These are phyloP conservation scores for Sugiyamaella marilandica DNA, from an alignment of 805 yeast species.

Conservation along the genomic window DNA sequence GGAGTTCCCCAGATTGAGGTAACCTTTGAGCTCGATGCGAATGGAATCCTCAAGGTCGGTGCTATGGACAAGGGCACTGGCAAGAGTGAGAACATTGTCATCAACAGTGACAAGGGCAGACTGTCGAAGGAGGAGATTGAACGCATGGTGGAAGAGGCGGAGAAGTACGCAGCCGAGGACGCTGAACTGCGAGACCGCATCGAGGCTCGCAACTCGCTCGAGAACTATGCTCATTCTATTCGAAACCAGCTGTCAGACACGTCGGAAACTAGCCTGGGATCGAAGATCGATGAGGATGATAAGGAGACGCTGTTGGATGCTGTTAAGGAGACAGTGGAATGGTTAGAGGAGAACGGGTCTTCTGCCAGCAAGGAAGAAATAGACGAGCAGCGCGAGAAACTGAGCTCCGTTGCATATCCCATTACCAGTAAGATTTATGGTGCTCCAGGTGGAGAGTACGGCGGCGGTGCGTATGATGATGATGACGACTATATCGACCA, in stretches of 20 bases:
- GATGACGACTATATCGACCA: constrained; percentile 62
- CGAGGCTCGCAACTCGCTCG: constrained; percentile 82
- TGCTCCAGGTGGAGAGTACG: constrained; percentile 45
- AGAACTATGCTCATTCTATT: constrained; percentile 80
- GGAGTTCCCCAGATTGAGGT: constrained; percentile 90
- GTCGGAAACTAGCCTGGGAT: constrained; percentile 58
- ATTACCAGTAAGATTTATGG: constrained; percentile 83
- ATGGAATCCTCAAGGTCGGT: constrained; percentile 78
- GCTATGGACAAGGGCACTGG: constrained; percentile 95
- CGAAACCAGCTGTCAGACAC: constrained; percentile 58
- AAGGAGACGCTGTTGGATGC: constrained; percentile 86
- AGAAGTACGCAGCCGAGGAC: constrained; percentile 89
- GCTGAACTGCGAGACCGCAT: constrained; percentile 75
- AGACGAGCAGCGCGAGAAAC: constrained; percentile 82
- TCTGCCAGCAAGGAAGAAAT: constrained; percentile 89
- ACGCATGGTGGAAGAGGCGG: constrained; percentile 97
- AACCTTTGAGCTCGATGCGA: constrained; percentile 81
- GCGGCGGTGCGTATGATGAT: constrained; percentile 43
- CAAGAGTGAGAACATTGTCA: constrained; percentile 83
- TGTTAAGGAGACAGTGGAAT: constrained; percentile 76
- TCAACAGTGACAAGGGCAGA: constrained; percentile 92
- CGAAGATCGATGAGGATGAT: constrained; percentile 83
- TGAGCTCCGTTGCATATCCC: constrained; percentile 81
- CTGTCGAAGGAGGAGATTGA: constrained; percentile 90
- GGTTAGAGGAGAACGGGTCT: constrained; percentile 83